Base-by-base conservation (phyloP, 805 yeast genomes). In the Starmerella geochares region DNA sequence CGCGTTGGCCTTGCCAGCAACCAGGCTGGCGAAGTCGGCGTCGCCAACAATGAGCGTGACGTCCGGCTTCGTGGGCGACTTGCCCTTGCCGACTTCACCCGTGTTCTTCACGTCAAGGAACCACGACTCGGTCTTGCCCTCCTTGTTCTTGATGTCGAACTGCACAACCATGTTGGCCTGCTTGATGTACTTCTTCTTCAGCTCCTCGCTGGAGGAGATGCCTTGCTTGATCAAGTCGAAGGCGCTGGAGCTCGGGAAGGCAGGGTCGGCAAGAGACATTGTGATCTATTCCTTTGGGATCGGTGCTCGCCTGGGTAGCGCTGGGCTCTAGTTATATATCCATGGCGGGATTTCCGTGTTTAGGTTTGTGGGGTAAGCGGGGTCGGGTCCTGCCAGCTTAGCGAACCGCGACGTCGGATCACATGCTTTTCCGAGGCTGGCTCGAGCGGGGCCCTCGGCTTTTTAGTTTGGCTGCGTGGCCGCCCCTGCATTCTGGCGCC, bases 1-100 rank as follows among this genome's bases (percentile, higher is more conserved):
- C 42, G 94, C 86, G 66, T 81, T 81, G 56, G 86, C 79, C 73
- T 84, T 83, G 54, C 94, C 94, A 54, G 72, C 69, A 48, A 83
- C 83, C 58, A 86, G 75, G 64, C 75, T 78, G 58, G 74, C 80
- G 59, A 86, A 79, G 65, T 83, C 83, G 50, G 75, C 74, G 61
- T 85, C 95, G 53, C 69, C 70, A 58, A 83, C 70, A 58, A 73
- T 68, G 63, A 85, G 77, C 50, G 74, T 79, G 58, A 85, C 79
- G 59, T 85, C 94, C 16, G 78, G 70, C 52, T 62, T 65, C 40
- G 56, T 61, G 36, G 64, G 62, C 38, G 68, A 60, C 50, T 58
- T 58, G 38, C 75, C 75, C 48, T 71, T 65, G 27, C 72, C 73
- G 39, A 71, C 75, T 35, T 59, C 62, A 45, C 87, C 88, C 11